Evolutionary conservation across 2,329 filamentous ascomycete species (phyloP), one percentile per base, ranked within the genome.

Genomic region (Bipolaris cookei): DNA sequence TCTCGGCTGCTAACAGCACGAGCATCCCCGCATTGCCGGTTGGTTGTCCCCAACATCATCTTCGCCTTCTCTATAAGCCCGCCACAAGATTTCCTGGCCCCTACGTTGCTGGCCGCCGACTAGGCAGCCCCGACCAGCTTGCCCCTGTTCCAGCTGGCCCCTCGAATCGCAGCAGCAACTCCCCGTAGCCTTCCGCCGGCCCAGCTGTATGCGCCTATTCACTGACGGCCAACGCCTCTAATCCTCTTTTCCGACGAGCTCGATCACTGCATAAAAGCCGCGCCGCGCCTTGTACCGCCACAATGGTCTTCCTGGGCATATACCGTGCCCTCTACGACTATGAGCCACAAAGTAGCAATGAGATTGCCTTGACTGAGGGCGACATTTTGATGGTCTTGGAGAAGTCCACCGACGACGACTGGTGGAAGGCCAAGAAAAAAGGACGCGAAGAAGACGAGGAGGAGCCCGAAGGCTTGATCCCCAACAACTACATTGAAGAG

Each of bases 391-490:
- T 93, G 77, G 84, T 97, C 56, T 80, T 96, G 55, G 91, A 96
- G 70, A 96, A 96, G 80, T 90, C 87, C 64, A 71, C 76, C 45
- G 80, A 82, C 14, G 89, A 90, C 76, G 87, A 92, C 74, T 98
- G 95, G 95, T 98, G 95, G 95, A 95, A 89, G 77, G 92, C 90
- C 45, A 97, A 96, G 83, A 97, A 96, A 83, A 92, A 92, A 63
- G 86, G 85, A 30, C 84, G 82, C 23, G 69, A 67, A n/a, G 90
- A 93, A 35, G 92, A 96, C 41, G 92, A 96, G 39, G 93, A 97
- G 41, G 93, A 97, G 78, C 93, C 93, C 3, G 87, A 92, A 67
- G 93, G 93, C 58, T 79, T 97, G 73, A 88, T 99, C 58, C 95
- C 95, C 13, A 93, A 90, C 74, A 99, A 97, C 77, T 99, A 99